phyloP scores from a whole-genome alignment of 768 basidiomycete genomes.

The Serendipita vermifera region DNA sequence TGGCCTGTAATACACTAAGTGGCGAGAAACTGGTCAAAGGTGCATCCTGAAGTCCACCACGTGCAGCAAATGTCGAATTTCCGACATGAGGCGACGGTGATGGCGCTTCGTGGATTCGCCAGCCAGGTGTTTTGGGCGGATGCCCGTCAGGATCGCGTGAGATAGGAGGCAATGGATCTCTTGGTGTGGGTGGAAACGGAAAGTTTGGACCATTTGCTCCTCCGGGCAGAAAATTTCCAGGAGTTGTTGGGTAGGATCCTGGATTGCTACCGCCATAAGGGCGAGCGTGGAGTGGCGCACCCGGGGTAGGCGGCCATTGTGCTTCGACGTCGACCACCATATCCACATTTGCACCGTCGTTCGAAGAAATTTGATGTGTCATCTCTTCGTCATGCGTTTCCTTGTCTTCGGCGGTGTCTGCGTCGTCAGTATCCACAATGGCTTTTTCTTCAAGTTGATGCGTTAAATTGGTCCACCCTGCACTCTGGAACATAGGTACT shows the following conservation, averaged over 20 bases:
- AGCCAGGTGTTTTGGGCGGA: not conserved
- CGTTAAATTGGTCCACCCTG: not conserved
- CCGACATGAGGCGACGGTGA: not conserved
- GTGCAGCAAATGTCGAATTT: too few relatives aligned
- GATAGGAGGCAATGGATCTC: too few relatives aligned
- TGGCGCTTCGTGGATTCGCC: not conserved
- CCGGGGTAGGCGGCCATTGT: not conserved
- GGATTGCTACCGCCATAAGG: too few relatives aligned
- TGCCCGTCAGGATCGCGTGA: too few relatives aligned
- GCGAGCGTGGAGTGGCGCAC: too few relatives aligned
- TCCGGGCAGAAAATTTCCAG: too few relatives aligned
- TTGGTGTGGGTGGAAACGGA: too few relatives aligned
- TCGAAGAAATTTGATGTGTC: not conserved
- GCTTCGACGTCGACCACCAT: conserved; percentile 2
- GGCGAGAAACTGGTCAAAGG: not conserved
- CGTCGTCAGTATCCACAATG: not conserved
- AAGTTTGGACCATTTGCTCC: too few relatives aligned
- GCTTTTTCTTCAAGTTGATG: not conserved
- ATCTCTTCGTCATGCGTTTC: not conserved
- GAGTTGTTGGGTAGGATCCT: too few relatives aligned
- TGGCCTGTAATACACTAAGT: not conserved
- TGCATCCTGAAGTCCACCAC: not conserved
- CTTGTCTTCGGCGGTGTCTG: not conserved
- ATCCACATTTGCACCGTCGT: not conserved
- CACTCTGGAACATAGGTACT: not conserved